Conservation (phyloP, 768 basidiomycete genomes). For the Dentipellis fragilis region DNA sequence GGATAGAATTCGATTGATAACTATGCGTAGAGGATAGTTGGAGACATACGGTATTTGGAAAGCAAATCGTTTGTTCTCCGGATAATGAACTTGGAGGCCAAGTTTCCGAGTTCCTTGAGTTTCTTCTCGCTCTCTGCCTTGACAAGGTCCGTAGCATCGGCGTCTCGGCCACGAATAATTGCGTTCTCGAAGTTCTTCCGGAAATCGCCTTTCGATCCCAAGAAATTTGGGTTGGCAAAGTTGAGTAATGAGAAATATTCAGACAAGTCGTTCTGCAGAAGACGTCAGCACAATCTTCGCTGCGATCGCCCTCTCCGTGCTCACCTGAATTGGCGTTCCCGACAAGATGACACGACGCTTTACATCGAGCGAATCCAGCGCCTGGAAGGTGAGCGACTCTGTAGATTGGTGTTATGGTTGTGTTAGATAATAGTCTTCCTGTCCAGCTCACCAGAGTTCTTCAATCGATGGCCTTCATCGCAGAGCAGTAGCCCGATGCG, state of each 20-base stretch:
- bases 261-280: conserved; percentile 72
- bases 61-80: conserved; percentile 88
- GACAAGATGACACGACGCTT: conserved; percentile 88
- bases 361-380: conserved; percentile 75
- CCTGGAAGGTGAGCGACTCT: conserved; percentile 85
- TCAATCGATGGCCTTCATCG: conserved; percentile 94
- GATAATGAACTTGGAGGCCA: conserved; percentile 92
- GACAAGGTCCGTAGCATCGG: conserved; percentile 68
- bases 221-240: conserved; percentile 86
- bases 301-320: background rate
- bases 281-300: background rate
- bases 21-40: background rate
- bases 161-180: conserved; percentile 86
- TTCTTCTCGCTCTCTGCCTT: conserved; percentile 84
- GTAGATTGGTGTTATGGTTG: conserved; percentile 1
- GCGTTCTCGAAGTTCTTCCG: conserved; percentile 90
- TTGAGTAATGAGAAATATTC: conserved; percentile 92
- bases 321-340: conserved; percentile 85
- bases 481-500: conserved; percentile 88
- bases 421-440: background rate
- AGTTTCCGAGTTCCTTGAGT: conserved; percentile 78
- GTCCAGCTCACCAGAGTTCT: conserved; percentile 70
- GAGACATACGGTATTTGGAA: conserved; percentile 80
- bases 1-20: conserved; percentile 1
- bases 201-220: conserved; percentile 84